Percentiles rank a stretch among this genome's conserved stretches.
phyloP scores from a whole-genome alignment of 1,284 basidiomycete genomes.

The Singerocomus inundabilis region DNA sequence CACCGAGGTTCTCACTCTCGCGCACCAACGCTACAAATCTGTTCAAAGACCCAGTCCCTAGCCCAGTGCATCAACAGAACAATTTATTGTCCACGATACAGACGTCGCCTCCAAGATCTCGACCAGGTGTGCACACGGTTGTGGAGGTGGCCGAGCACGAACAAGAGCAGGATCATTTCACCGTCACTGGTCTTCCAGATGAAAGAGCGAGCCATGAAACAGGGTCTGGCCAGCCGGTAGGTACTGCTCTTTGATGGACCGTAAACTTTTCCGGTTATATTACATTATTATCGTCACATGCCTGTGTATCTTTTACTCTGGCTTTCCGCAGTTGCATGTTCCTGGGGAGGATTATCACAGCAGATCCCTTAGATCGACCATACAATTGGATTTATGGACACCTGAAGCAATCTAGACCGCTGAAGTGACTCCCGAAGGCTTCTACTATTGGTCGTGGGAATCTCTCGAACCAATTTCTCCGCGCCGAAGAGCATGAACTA shows the following conservation, averaged over 20 bases:
- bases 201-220: slow-evolving; percentile 14
- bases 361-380: slow-evolving; percentile 2
- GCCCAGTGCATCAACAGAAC: slow-evolving; percentile 11
- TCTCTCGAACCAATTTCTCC: background rate
- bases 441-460: too few species aligned
- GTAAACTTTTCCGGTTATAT: background rate
- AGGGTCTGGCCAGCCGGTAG: slow-evolving; percentile 20
- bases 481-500: background rate
- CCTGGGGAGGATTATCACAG: background rate
- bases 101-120: slow-evolving; percentile 16
- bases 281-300: background rate
- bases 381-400: background rate
- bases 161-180: slow-evolving; percentile 14
- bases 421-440: background rate
- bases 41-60: slow-evolving; percentile 23
- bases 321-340: background rate
- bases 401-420: too few species aligned
- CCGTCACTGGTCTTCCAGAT: slow-evolving; percentile 1
- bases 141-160: slow-evolving; percentile 25
- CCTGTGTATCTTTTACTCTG: background rate
- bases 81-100: slow-evolving; percentile 6
- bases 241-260: slow-evolving; percentile 31
- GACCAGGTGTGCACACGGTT: slow-evolving; percentile 24
- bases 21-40: slow-evolving; percentile 28
- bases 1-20: slow-evolving; percentile 38